Base-by-base conservation (phyloP, 176 grass and related monocot genomes). In the Avena eriantha region DNA sequence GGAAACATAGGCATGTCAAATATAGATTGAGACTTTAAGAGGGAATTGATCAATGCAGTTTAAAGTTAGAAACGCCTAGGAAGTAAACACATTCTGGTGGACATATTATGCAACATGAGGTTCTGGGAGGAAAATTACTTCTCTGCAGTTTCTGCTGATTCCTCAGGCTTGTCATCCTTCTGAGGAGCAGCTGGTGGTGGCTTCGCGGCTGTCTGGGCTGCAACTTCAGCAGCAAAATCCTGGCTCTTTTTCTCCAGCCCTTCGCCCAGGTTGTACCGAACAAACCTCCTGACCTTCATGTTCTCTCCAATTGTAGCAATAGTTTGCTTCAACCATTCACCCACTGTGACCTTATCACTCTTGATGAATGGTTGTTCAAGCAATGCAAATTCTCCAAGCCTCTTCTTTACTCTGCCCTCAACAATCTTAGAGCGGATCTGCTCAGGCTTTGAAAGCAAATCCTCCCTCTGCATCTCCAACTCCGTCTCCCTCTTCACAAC, bases 291-390 rank as follows among this genome's bases (percentile, higher is more conserved):
- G 39, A 99, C 90, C 88, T 96, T 96, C 55, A 99, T 99, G 84
- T 99, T 96, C 88, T 99, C 97, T 77, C 97, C 94, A 70, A 85
- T 86, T 33, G 92, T 96, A 60, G 92, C 87, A 84, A 99, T 99
- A 43, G 88, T 96, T 88, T 99, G 97, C 86, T 99, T 99, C 35
- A 99, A 78, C 85, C 89, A 93, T 78, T 99, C 97, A 86, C 92
- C 90, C 68, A 96, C 90, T 82, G 93, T 87, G 65, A 99, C 75
- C 85, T 96, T 99, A 80, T 99, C 97, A 88, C 94, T 96, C 66
- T 94, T 99, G 80, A 99, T 99, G 79, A 91, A 99, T 85, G 97
- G 94, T 82, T 99, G 97, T 49, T 99, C 94, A 77, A 94, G 91
- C 63, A 99, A 84, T 63, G 94, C 87, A 87, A 93, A 96, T 89